Evolutionary conservation across 495 filamentous ascomycete genomes (phyloP).

Genomic region (Pyrenula aspistea): DNA sequence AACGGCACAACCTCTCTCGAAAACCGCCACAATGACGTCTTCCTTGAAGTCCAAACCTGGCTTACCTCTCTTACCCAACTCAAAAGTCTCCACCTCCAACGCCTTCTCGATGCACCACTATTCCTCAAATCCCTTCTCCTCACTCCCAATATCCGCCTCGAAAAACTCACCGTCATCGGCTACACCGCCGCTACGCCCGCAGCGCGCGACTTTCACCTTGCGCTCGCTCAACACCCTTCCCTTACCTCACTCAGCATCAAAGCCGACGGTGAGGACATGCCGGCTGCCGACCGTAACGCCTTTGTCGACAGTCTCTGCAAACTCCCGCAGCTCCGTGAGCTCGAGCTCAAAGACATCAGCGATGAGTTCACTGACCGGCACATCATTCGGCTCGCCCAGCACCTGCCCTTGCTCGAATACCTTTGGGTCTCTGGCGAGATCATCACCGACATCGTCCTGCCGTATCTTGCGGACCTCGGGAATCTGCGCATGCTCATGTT

Average conservation of each 20-base stretch:
- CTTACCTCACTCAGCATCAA: slow-evolving; percentile 33
- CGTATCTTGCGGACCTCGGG: slow-evolving; percentile 21
- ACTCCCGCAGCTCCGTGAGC: slow-evolving; percentile 33
- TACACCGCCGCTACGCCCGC: slow-evolving; percentile 17
- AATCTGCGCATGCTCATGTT: slow-evolving; percentile 34
- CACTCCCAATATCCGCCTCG: slow-evolving; percentile 31
- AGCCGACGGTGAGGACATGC: slow-evolving; percentile 35
- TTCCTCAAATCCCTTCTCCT: slow-evolving; percentile 43
- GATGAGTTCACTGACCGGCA: slow-evolving; percentile 39
- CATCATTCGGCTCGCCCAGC: slow-evolving; percentile 35
- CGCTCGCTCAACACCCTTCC: slow-evolving; percentile 31
- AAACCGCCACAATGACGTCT: slow-evolving; percentile 30
- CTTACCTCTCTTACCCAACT: slow-evolving; percentile 34
- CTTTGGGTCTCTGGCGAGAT: slow-evolving; percentile 43
- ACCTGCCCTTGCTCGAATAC: slow-evolving; percentile 37
- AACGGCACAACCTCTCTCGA: slow-evolving; percentile 24
- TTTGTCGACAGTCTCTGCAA: slow-evolving; percentile 34
- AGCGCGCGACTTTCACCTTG: slow-evolving; percentile 36
- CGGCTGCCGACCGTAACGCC: slow-evolving; percentile 30
- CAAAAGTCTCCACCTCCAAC: slow-evolving; percentile 34
- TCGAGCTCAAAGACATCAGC: slow-evolving; percentile 39
- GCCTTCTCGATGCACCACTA: slow-evolving; percentile 34
- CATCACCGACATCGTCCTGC: slow-evolving; percentile 38
- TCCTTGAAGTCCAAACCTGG: slow-evolving; percentile 31
- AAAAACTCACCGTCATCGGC: slow-evolving; percentile 30